Percentiles rank a stretch among this genome's conserved stretches.
Conservation (phyloP, 163 green algal species). For the Coccomyxa subellipsoidea region DNA sequence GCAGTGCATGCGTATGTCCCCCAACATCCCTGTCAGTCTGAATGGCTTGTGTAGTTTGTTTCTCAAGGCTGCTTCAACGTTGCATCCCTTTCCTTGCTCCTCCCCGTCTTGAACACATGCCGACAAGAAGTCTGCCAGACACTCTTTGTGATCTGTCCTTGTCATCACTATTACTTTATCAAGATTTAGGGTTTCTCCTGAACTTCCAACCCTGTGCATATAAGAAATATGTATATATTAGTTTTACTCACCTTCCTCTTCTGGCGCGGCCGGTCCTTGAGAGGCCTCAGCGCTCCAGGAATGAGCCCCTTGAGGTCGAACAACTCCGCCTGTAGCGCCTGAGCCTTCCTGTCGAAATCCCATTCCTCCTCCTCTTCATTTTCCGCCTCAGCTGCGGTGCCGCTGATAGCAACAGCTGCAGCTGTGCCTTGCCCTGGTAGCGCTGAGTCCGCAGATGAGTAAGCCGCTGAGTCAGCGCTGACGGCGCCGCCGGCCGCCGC, state of each 20-base stretch:
- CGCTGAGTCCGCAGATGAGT: neutral
- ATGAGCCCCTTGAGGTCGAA: neutral
- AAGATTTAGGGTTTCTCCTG: too few species aligned
- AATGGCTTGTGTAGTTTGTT: too few species aligned
- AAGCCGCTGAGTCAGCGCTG: neutral
- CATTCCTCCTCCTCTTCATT: neutral
- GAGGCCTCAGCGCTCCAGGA: neutral
- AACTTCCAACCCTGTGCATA: neutral
- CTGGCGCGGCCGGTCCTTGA: neutral
- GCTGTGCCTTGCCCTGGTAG: neutral
- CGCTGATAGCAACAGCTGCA: neutral
- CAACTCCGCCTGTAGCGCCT: neutral
- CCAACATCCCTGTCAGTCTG: too few species aligned
- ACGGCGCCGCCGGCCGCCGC: too few species aligned
- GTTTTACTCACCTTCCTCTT: too few species aligned
- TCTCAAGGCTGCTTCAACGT: too few species aligned
- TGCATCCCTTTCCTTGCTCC: too few species aligned
- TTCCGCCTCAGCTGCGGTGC: neutral
- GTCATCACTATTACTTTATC: too few species aligned
- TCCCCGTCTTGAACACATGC: too few species aligned
- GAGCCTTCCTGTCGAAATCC: neutral
- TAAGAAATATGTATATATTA: neutral
- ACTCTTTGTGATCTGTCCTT: too few species aligned
- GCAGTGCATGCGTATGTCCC: too few species aligned
- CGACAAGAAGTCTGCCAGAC: too few species aligned